Evolutionary conservation across 345 rosid species (phyloP).

Genomic region (Heritiera littoralis): DNA sequence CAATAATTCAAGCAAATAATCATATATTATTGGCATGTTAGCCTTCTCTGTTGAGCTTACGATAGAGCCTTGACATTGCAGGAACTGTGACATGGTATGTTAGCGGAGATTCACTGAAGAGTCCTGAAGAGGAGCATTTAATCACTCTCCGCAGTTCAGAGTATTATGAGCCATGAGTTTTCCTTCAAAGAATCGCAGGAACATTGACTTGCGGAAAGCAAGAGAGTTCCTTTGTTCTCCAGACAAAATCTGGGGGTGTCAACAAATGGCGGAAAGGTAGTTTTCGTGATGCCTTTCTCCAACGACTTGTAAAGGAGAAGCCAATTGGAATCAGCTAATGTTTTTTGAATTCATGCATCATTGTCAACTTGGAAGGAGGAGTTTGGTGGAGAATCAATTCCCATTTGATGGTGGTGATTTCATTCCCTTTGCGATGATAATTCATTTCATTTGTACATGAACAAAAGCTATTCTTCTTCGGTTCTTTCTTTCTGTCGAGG

Average conservation of each 20-base stretch:
- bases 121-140: conserved; percentile 63
- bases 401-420: neutral
- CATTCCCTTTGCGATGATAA: neutral
- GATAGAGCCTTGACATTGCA: conserved; percentile 28
- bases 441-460: conserved; percentile 27
- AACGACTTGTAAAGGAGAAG: neutral
- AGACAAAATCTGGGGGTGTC: neutral
- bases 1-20: neutral
- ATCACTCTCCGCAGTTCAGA: conserved; percentile 50
- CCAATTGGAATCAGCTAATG: neutral
- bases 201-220: neutral
- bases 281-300: conserved; percentile 16
- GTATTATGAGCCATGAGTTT: conserved; percentile 37
- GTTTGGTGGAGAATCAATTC: neutral
- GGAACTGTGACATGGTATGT: conserved; percentile 72
- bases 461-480: neutral
- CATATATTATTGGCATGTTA: neutral
- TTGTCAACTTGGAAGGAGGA: conserved; percentile 6
- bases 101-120: conserved; percentile 63
- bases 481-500: conserved; percentile 9
- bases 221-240: conserved; percentile 12
- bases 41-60: conserved; percentile 12
- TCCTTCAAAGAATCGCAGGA: conserved; percentile 1
- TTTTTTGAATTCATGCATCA: neutral
- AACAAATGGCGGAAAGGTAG: conserved; percentile 18